Conservation (phyloP, 257 asterid species). For the Solanum raphanifolium region DNA sequence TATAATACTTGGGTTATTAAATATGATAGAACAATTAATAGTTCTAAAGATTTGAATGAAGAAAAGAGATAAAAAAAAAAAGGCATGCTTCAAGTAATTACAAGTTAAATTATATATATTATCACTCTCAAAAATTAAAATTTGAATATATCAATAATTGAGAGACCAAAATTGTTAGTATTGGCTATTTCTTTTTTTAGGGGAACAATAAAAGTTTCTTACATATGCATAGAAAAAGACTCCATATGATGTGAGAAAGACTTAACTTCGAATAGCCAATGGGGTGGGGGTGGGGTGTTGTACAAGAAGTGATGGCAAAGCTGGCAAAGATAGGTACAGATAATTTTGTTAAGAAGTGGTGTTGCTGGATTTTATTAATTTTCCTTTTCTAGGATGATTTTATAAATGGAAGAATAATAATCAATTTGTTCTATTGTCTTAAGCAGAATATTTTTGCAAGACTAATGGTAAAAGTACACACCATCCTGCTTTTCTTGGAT, state of each 20-base stretch:
- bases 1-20: neutral
- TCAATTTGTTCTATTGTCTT: neutral
- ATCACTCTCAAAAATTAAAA: too few relatives aligned
- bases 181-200: too few relatives aligned
- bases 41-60: neutral
- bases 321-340: neutral
- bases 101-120: neutral
- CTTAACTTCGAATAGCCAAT: too few relatives aligned
- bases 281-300: neutral
- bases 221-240: too few relatives aligned
- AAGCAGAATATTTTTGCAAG: neutral
- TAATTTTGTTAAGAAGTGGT: neutral
- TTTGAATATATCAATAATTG: too few relatives aligned
- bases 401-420: neutral
- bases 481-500: neutral
- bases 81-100: neutral
- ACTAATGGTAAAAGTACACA: neutral
- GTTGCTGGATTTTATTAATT: neutral
- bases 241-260: too few relatives aligned
- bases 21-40: neutral
- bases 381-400: neutral
- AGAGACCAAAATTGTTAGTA: neutral
- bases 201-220: too few relatives aligned
- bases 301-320: neutral
- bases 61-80: neutral